Percentiles rank a stretch among this genome's conserved stretches.
Conservation (phyloP, 1,284 basidiomycete genomes). For the Cyathus olla region DNA sequence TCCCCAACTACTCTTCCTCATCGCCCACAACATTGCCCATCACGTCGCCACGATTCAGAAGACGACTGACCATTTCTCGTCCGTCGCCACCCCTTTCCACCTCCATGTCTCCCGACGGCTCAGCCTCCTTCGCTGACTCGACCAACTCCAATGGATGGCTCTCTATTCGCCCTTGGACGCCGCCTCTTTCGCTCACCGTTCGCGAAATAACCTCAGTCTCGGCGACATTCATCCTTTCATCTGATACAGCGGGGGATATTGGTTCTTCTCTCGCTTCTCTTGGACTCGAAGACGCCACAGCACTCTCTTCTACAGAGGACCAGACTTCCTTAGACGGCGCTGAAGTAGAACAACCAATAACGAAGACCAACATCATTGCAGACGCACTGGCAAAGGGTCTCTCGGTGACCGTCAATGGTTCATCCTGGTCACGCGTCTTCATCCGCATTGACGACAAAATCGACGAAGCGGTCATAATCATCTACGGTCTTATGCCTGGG, state of each 20-base stretch:
- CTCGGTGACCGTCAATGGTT: slow-evolving; percentile 81
- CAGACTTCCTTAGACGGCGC: too few relatives aligned
- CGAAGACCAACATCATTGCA: slow-evolving; percentile 53
- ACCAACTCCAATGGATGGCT: slow-evolving; percentile 61
- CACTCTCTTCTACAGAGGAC: slow-evolving; percentile 36
- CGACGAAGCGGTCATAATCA: slow-evolving; percentile 84
- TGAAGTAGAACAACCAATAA: too few relatives aligned
- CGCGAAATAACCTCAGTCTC: slow-evolving; percentile 86
- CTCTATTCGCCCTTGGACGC: slow-evolving; percentile 80
- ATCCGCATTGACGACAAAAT: slow-evolving; percentile 80
- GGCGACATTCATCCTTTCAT: slow-evolving; percentile 80
- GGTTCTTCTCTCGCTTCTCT: slow-evolving; percentile 57
- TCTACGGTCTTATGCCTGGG: slow-evolving; percentile 84
- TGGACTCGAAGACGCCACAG: slow-evolving; percentile 55
- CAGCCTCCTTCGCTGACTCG: background rate
- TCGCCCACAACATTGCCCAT: too few relatives aligned
- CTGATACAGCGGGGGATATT: slow-evolving; percentile 51
- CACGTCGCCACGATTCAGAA: too few relatives aligned
- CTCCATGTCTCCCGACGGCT: slow-evolving; percentile 19
- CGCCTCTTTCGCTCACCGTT: slow-evolving; percentile 73
- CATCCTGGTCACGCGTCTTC: slow-evolving; percentile 80
- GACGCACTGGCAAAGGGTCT: slow-evolving; percentile 79
- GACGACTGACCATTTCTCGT: too few relatives aligned
- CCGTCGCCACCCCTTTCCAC: background rate
- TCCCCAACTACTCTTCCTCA: slow-evolving; percentile 3